Conservation (phyloP, 495 filamentous ascomycete genomes). For the Acidomyces sp. region DNA sequence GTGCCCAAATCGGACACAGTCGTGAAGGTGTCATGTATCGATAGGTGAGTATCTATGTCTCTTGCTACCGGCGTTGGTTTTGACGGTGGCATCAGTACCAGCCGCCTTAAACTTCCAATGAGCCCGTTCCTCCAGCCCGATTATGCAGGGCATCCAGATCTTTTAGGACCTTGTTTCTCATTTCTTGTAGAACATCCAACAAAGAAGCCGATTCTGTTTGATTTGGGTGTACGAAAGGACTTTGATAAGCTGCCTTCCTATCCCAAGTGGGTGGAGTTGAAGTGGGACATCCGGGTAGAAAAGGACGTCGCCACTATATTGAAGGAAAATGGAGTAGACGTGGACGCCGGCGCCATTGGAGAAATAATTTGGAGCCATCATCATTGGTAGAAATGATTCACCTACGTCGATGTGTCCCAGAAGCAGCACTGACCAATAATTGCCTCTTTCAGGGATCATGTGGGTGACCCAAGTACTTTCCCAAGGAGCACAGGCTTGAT, state of each 20-base stretch:
- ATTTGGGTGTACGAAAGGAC: slow-evolving; percentile 47
- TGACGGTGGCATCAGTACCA: slow-evolving; percentile 21
- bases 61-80: too few relatives aligned
- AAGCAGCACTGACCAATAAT: slow-evolving; percentile 8
- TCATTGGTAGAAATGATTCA: too few relatives aligned
- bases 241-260: slow-evolving; percentile 37
- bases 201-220: slow-evolving; percentile 40
- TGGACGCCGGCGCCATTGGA: slow-evolving; percentile 34
- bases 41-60: slow-evolving; percentile 25
- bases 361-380: slow-evolving; percentile 39
- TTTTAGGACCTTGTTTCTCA: slow-evolving; percentile 36
- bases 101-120: slow-evolving; percentile 22
- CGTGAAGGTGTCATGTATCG: slow-evolving; percentile 45
- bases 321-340: slow-evolving; percentile 34
- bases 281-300: slow-evolving; percentile 30
- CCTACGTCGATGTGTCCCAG: slow-evolving; percentile 2
- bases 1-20: slow-evolving; percentile 36
- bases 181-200: slow-evolving; percentile 44
- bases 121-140: slow-evolving; percentile 16
- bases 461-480: slow-evolving; percentile 42
- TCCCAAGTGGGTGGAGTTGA: slow-evolving; percentile 23
- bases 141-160: slow-evolving; percentile 19
- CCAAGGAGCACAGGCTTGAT: slow-evolving; percentile 34
- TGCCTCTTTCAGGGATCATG: slow-evolving; percentile 36
- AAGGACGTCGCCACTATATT: slow-evolving; percentile 42